phyloP scores from a whole-genome alignment of 2,329 filamentous ascomycete genomes.

The Lachnellula occidentalis region DNA sequence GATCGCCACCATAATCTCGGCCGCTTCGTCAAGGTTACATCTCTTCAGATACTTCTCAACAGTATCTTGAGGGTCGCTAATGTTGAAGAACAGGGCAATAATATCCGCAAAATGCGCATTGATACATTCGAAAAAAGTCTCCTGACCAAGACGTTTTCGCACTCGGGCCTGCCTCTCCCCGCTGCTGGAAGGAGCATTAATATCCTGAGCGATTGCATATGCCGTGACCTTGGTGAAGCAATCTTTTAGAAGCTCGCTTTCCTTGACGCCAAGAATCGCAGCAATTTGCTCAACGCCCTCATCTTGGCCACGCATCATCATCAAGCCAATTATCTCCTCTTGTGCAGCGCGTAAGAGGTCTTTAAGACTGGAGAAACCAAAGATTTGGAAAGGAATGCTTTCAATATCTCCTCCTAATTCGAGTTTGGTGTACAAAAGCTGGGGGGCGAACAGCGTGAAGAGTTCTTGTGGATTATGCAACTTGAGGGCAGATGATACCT shows the following conservation, averaged over 20 bases:
- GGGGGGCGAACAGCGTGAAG: conserved; percentile 79
- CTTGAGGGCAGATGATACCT: conserved; percentile 59
- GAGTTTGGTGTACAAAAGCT: conserved; percentile 89
- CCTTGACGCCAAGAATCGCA: conserved; percentile 46
- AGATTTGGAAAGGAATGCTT: conserved; percentile 79
- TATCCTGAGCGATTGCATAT: conserved; percentile 77
- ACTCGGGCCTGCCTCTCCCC: conserved; percentile 47
- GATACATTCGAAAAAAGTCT: conserved; percentile 57
- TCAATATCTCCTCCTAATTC: conserved; percentile 54
- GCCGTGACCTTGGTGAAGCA: conserved; percentile 76
- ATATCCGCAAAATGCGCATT: conserved; percentile 70
- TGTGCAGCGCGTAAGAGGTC: conserved; percentile 67
- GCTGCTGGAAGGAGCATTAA: conserved; percentile 40
- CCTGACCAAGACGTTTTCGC: conserved; percentile 62
- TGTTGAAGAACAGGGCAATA: conserved; percentile 68
- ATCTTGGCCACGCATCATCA: conserved; percentile 74
- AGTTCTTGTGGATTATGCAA: conserved; percentile 64
- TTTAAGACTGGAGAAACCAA: conserved; percentile 65
- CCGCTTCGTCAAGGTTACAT: conserved; percentile 54
- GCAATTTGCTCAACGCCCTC: conserved; percentile 57
- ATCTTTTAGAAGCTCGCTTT: conserved; percentile 52
- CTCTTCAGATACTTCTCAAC: conserved; percentile 63
- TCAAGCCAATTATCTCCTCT: conserved; percentile 72
- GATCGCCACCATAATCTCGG: conserved; percentile 63
- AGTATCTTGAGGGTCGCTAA: conserved; percentile 71